Base-by-base conservation (phyloP, 2,329 filamentous ascomycete genomes). In the Ceratocystis cubensis region DNA sequence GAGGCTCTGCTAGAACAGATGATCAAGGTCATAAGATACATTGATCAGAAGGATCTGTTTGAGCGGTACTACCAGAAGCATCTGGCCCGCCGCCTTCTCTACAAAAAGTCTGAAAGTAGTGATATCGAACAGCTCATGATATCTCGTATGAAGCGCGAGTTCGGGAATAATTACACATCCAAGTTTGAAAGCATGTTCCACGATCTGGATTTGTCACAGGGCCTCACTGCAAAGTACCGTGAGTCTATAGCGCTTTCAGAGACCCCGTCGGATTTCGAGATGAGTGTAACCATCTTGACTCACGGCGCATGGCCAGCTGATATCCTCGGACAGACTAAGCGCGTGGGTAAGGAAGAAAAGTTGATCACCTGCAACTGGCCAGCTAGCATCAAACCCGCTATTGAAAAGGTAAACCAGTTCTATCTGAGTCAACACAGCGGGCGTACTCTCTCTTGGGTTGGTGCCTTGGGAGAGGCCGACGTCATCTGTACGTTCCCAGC, bases 21-120 rank as follows among this genome's bases (percentile, higher is more conserved):
- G 13, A 95, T 96, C 69, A 85, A 88, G 0, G 79, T 99, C 5
- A 82, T 99, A 64, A 86, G 91, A 59, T 96, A 96, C 71, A 83
- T 99, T 46, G 84, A 87, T 66, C 93, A 97, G 72, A 94, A 93
- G 76, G 94, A 99, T 74, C 81, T 96, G 71, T 96, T 99, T 72
- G 93, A 99, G 77, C 85, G 89, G 3, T 99, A 99, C 75, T 97
- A 99, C 79, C 96, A 97, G 79, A 96, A 96, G 74, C 94, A 99
- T 76, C 82, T 99, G 28, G 93, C 90, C 57, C 88, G 90, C 68
- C 86, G 94, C 64, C 78, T 99, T 53, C 80, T 99, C 20, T 89
- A 94, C 77, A 89, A 88, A 73, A 95, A 94, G 72, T 93, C 91
- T 0, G 87, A 95, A 71, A 96, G 89, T 73, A 87, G 90, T 70